A percentile compares a stretch with the other conserved stretches of the same genome.
These are phyloP conservation scores for Clonostachys solani DNA, from an alignment of 2,329 filamentous ascomycete species.

Conservation along the genomic window DNA sequence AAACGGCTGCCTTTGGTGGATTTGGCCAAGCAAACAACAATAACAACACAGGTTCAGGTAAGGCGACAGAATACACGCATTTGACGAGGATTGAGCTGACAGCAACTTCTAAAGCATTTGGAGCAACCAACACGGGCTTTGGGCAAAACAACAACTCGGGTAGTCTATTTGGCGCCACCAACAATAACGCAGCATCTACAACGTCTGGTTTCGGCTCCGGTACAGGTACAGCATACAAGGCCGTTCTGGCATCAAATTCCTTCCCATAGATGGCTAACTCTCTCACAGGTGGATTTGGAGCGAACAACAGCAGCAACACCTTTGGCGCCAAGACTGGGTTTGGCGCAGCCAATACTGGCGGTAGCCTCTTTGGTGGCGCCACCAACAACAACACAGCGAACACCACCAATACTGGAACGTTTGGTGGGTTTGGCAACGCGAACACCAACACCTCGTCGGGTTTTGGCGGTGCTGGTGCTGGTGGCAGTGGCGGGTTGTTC, in stretches of 20 bases:
- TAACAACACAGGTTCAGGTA: slow-evolving; percentile 41
- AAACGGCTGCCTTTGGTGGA: slow-evolving; percentile 47
- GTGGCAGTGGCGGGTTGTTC: slow-evolving; percentile 43
- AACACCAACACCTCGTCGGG: slow-evolving; percentile 24
- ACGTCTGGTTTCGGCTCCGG: slow-evolving; percentile 24
- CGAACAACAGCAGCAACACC: slow-evolving; percentile 20
- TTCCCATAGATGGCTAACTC: neutral
- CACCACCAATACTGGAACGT: slow-evolving; percentile 16
- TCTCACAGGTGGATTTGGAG: slow-evolving; percentile 22
- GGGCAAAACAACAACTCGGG: slow-evolving; percentile 28
- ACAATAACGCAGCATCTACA: slow-evolving; percentile 18
- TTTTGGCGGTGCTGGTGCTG: slow-evolving; percentile 28
- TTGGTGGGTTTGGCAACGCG: slow-evolving; percentile 35
- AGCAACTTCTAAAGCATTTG: slow-evolving; percentile 18
- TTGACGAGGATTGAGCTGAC: slow-evolving; percentile 13
- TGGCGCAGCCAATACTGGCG: slow-evolving; percentile 36
- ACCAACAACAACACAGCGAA: slow-evolving; percentile 27
- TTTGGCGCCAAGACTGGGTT: slow-evolving; percentile 48
- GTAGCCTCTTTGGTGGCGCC: slow-evolving; percentile 39
- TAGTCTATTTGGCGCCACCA: slow-evolving; percentile 38
- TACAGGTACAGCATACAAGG: slow-evolving; percentile 16
- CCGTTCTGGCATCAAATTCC: slow-evolving; percentile 3
- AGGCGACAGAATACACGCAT: slow-evolving; percentile 21
- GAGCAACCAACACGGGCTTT: slow-evolving; percentile 31
- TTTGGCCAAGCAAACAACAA: slow-evolving; percentile 42